Percentiles rank a stretch among this genome's conserved stretches.
Conservation (phyloP, 495 filamentous ascomycete species). For the Bathelium albidoporum region DNA sequence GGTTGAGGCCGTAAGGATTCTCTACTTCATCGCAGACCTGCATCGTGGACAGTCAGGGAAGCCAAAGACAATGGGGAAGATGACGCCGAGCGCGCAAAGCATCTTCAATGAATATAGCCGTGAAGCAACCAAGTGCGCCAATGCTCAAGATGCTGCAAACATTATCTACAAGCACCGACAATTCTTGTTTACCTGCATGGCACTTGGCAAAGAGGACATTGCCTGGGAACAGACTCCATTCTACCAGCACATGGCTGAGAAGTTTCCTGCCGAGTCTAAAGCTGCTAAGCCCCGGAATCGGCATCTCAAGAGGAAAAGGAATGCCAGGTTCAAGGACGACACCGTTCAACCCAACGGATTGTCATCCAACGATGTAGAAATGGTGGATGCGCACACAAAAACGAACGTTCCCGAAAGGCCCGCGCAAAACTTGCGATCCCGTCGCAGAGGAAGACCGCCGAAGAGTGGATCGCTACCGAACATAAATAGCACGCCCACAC, state of each 20-base stretch:
- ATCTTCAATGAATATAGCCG: slow-evolving; percentile 28
- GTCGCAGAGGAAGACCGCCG: background rate
- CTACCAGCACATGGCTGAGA: slow-evolving; percentile 41
- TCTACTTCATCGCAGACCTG: slow-evolving; percentile 57
- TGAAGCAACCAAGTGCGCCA: slow-evolving; percentile 15
- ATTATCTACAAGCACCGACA: slow-evolving; percentile 43
- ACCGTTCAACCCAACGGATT: background rate
- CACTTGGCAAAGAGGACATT: slow-evolving; percentile 44
- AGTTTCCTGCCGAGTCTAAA: slow-evolving; percentile 33
- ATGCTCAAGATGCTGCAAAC: slow-evolving; percentile 39
- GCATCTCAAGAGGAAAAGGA: slow-evolving; percentile 6
- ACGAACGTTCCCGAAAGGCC: background rate
- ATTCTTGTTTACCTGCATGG: slow-evolving; percentile 50
- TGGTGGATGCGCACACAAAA: background rate
- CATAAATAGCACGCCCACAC: slow-evolving; percentile 13
- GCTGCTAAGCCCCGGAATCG: background rate
- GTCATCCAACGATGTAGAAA: background rate
- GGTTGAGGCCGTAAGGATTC: slow-evolving; percentile 56
- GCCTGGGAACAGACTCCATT: slow-evolving; percentile 47
- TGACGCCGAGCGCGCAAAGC: slow-evolving; percentile 18
- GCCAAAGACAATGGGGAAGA: slow-evolving; percentile 16
- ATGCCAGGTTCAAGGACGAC: background rate
- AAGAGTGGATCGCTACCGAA: background rate
- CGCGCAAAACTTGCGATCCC: background rate
- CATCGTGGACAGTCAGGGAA: slow-evolving; percentile 16